Evolutionary conservation across 441 rosid genomes (phyloP), one percentile per base, ranked within the genome.

Genomic region (Adansonia gregorii): DNA sequence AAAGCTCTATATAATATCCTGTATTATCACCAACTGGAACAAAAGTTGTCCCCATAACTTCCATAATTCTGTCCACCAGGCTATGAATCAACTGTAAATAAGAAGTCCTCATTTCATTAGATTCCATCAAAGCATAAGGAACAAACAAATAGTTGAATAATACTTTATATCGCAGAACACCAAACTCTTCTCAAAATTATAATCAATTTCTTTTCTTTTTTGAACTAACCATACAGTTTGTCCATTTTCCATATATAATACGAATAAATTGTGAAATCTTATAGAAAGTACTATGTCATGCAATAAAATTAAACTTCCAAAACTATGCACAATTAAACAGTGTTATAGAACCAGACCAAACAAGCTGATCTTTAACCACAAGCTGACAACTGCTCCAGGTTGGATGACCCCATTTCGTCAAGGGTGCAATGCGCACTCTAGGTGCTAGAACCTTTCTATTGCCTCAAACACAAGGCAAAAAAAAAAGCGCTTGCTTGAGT

Each of bases 61-160:
- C 95, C 98, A 94, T 93, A 45, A 97, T 79, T 85, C 97, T 87
- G 83, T 94, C 98, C 19, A 93, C 91, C 69, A 97, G 90, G 77
- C 97, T 87, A 83, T 97, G 99, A 72, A 97, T 94, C 77, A 89
- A 80, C 98, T 97, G 90, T 84, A 86, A 67, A 81, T n/a, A 82
- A 70, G 0, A 64, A 12, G 39, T 51, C 45, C 70, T 20, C n/a
- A 31, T 51, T 54, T 60, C 6, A 20, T 41, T 31, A 46, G 76
- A 20, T 72, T 58, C 54, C 12, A 17, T 27, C 41, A 51, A 43
- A 63, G 45, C 11, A 31, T 2, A 55, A 64, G 55, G 35, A 46
- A 27, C 2, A 39, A 63, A 31, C 0, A 67, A 66, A 41, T 41
- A 39, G 27, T n/a, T 24, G 3, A 19, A 66, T 7, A 67, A 45